Base-by-base conservation (phyloP, 768 basidiomycete genomes). In the Russula sp. region DNA sequence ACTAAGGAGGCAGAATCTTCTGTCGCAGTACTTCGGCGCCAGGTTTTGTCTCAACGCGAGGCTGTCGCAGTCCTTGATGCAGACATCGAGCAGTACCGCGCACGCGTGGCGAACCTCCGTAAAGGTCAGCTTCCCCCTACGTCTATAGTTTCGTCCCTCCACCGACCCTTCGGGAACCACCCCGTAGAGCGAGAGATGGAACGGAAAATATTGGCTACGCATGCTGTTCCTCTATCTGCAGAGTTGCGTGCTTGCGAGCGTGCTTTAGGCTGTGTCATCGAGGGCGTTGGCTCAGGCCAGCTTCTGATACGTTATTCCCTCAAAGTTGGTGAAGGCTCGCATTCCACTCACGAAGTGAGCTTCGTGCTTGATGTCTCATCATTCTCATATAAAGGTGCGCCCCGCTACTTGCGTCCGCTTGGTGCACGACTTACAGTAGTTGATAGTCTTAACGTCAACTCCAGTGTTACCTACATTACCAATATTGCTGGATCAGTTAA, bases 51-150 rank as follows among this genome's bases (percentile, higher is more conserved):
- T 0, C 76, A 88, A 16, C 78, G 79, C 48, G 88, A 90, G 64
- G 81, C 81, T 61, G 78, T 78, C 61, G 71, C 78, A 0, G 73
- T 80, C 5, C 77, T 88, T 14, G 86, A 88, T 58, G 74, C 77
- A 2, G 88, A 92, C 69, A 85, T 92, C 47, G 84, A 89, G 56
- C 86, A 89, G 60, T 85, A 87, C 54, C 81, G 83, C 18, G 81
- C 81, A 2, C 72, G 81, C 1, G 81, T 84, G 3, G 77, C 78
- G 4, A 87, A 83, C 68, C 78, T 90, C 11, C 76, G 78, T 60
- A 81, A 83, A 77, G 91, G 85, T 89, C 62, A 29, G 77, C 25
- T 73, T 41, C 47, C 67, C 41, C 48, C 25, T 32, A 6, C 22
- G 2, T 32, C 20, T 18, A 14, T 9, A 3, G 5, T 14, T 29